phyloP scores from a whole-genome alignment of 371 early-diverging fungal species.

The Mucor racemosus region DNA sequence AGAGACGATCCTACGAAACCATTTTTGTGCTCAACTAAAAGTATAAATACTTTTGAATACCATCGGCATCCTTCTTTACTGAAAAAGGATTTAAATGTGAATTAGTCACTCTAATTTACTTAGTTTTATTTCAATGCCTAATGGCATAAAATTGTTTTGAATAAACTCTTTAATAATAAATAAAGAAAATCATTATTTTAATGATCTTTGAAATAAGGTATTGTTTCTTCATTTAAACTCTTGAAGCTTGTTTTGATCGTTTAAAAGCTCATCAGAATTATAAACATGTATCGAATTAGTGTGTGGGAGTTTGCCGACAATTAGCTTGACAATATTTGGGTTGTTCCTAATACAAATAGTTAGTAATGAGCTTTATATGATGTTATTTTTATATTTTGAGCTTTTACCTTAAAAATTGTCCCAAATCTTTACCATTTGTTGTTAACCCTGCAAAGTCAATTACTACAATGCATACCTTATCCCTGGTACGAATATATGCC shows the following conservation, averaged over 20 bases:
- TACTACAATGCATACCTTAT: conserved; percentile 22
- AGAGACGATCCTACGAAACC: conserved; percentile 26
- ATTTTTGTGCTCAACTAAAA: conserved; percentile 8
- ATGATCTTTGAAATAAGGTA: not conserved
- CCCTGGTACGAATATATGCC: conserved; percentile 14
- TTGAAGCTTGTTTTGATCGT: conserved; percentile 15
- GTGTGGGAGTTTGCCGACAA: conserved; percentile 17
- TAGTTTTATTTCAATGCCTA: too few relatives aligned
- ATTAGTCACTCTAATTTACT: too few relatives aligned
- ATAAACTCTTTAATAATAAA: conserved; percentile 3
- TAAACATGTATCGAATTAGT: conserved; percentile 9
- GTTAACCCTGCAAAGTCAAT: conserved; percentile 26
- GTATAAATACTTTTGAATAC: not conserved
- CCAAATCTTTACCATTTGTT: conserved; percentile 26
- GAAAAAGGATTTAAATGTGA: too few relatives aligned
- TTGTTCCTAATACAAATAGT: conserved; percentile 15
- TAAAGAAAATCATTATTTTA: conserved; percentile 8
- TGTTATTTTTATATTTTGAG: not conserved
- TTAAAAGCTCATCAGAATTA: conserved; percentile 16
- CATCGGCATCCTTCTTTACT: conserved; percentile 14
- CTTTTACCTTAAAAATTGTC: conserved; percentile 17
- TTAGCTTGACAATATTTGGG: conserved; percentile 14
- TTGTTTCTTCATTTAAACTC: conserved; percentile 14
- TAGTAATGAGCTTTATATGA: conserved; percentile 16
- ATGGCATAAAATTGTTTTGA: conserved; percentile 12